Conservation (phyloP, 257 asterid genomes). For the Catharanthus roseus region DNA sequence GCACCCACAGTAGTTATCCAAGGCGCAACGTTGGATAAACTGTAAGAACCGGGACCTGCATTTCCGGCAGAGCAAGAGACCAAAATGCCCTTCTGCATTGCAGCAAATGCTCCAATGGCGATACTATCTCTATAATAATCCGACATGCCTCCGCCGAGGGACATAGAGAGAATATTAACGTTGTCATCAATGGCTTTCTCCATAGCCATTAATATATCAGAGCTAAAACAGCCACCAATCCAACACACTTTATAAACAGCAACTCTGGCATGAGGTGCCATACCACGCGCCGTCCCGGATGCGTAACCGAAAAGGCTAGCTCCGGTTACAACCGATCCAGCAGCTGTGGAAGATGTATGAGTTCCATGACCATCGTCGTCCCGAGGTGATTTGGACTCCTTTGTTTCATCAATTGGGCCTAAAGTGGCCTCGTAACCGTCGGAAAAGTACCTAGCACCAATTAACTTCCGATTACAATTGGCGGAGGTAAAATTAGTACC, state of each 20-base stretch:
- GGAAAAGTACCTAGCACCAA: conserved; percentile 73
- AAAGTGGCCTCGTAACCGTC: conserved; percentile 68
- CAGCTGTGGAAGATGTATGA: conserved; percentile 85
- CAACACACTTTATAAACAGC: conserved; percentile 82
- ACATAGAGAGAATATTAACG: conserved; percentile 65
- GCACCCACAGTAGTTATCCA: conserved; percentile 96
- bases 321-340: conserved; percentile 56
- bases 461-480: conserved; percentile 57
- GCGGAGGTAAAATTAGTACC: conserved; percentile 62
- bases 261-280: conserved; percentile 74
- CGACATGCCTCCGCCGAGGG: conserved; percentile 68
- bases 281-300: conserved; percentile 81
- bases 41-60: conserved; percentile 57
- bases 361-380: conserved; percentile 97
- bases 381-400: conserved; percentile 69
- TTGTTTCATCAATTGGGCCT: conserved; percentile 61
- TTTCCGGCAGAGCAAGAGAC: conserved; percentile 89
- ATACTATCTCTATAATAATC: conserved; percentile 56
- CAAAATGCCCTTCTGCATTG: conserved; percentile 78
- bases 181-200: conserved; percentile 74
- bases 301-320: conserved; percentile 82
- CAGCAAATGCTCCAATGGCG: conserved; percentile 70
- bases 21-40: conserved; percentile 70
- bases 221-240: conserved; percentile 75
- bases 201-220: conserved; percentile 76